Percentiles rank a stretch among this genome's conserved stretches.
phyloP scores from a whole-genome alignment of 2,329 filamentous ascomycete genomes.

The Diaporthe longicolla region DNA sequence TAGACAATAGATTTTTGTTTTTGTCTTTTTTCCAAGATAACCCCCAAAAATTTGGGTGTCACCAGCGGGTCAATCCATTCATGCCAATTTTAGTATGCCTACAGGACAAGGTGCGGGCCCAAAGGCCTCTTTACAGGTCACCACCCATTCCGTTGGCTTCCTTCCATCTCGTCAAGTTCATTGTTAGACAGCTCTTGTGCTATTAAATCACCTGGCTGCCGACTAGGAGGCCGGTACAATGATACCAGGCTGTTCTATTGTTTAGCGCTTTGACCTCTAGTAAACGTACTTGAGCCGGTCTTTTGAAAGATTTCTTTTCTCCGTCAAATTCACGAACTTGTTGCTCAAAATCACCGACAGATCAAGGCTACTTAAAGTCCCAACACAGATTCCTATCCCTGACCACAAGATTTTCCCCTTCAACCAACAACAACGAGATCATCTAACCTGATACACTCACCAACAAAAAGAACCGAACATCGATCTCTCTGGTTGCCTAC shows the following conservation, averaged over 20 bases:
- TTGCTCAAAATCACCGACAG: background rate
- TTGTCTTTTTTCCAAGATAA: no score
- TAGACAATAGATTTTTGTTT: background rate
- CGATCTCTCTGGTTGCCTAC: background rate
- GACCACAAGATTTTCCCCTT: background rate
- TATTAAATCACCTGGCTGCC: background rate
- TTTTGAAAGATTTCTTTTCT: background rate
- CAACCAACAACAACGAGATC: background rate
- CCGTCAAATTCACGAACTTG: background rate
- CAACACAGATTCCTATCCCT: background rate
- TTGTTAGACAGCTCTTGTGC: background rate
- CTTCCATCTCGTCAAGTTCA: background rate
- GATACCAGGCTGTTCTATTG: background rate
- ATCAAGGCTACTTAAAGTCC: background rate
- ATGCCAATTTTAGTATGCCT: conserved; percentile 15
- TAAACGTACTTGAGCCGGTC: no score
- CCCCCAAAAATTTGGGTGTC: background rate
- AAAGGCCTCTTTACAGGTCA: conserved; percentile 1
- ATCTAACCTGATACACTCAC: background rate
- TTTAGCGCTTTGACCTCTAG: background rate
- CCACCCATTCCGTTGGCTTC: conserved; percentile 1
- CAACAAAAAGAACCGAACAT: background rate
- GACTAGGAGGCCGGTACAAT: background rate
- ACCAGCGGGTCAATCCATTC: background rate
- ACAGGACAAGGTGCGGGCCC: background rate